Conservation (phyloP, 768 basidiomycete species). For the Lanmaoa rubissima region DNA sequence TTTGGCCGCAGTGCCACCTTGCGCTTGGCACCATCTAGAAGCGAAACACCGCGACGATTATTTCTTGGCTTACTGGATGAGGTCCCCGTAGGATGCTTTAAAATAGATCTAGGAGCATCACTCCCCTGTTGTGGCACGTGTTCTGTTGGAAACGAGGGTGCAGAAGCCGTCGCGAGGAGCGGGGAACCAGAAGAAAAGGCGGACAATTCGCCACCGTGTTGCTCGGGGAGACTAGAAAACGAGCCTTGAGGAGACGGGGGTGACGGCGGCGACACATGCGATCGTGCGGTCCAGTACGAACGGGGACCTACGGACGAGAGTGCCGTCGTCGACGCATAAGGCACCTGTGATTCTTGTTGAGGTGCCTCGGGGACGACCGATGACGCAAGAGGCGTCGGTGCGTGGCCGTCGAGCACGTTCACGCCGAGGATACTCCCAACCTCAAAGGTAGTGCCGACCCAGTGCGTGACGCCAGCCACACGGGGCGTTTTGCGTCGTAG, state of each 20-base stretch:
- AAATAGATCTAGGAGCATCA: slow-evolving; percentile 21
- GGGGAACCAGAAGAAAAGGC: slow-evolving; percentile 26
- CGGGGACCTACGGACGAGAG: slow-evolving; percentile 20
- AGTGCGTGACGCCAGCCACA: slow-evolving; percentile 33
- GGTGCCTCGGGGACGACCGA: slow-evolving; percentile 1
- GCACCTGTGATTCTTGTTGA: slow-evolving; percentile 1
- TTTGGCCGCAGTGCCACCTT: slow-evolving; percentile 11
- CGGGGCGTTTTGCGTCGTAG: slow-evolving; percentile 31
- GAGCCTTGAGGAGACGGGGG: slow-evolving; percentile 5
- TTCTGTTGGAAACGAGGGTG: slow-evolving; percentile 9
- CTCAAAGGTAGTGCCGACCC: slow-evolving; percentile 77
- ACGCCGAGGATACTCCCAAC: slow-evolving; percentile 76
- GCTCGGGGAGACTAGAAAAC: slow-evolving; percentile 20
- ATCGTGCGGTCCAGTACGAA: slow-evolving; percentile 23
- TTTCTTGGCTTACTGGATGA: slow-evolving; percentile 5
- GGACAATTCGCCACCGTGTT: slow-evolving; percentile 5
- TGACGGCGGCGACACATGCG: slow-evolving; percentile 18
- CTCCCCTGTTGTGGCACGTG: slow-evolving; percentile 3
- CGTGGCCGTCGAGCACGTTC: slow-evolving; percentile 44
- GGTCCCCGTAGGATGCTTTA: slow-evolving; percentile 18
- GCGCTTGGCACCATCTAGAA: slow-evolving; percentile 13
- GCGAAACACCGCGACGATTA: slow-evolving; percentile 12
- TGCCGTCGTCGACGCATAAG: slow-evolving; percentile 20
- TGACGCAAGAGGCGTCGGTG: neutral
- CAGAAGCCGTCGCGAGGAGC: slow-evolving; percentile 16